A percentile compares a stretch with the other conserved stretches of the same genome.
phyloP scores from a whole-genome alignment of 108 stramenopile genomes.

The Bacterosira constricta region DNA sequence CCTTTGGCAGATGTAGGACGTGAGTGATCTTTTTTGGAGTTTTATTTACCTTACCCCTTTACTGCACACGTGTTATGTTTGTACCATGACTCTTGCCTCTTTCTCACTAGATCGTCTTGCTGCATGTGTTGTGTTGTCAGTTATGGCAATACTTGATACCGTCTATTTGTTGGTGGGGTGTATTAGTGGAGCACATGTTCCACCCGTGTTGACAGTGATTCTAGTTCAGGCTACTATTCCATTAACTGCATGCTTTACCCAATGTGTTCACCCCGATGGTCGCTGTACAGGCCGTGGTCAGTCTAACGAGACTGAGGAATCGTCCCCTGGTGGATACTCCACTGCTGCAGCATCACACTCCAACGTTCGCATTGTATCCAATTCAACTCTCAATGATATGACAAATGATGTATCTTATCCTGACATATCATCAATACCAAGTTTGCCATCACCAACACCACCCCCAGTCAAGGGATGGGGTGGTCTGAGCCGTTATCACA shows the following conservation, averaged over 20 bases:
- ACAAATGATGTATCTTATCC: slow-evolving; percentile 7
- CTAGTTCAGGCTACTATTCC: slow-evolving; percentile 81
- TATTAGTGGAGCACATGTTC: slow-evolving; percentile 76
- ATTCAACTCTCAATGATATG: slow-evolving; percentile 3
- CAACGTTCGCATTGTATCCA: slow-evolving; percentile 15
- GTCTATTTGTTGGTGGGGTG: slow-evolving; percentile 74
- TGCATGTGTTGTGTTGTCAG: slow-evolving; percentile 15
- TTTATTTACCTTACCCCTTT: neutral
- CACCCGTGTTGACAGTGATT: slow-evolving; percentile 85
- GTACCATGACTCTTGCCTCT: neutral
- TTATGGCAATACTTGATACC: slow-evolving; percentile 87
- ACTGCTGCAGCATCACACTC: slow-evolving; percentile 14
- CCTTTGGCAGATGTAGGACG: slow-evolving; percentile 76
- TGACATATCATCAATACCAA: slow-evolving; percentile 1
- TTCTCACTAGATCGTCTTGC: neutral
- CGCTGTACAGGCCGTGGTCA: slow-evolving; percentile 26
- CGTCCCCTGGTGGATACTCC: slow-evolving; percentile 4
- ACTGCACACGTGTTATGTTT: neutral
- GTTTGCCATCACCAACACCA: slow-evolving; percentile 21
- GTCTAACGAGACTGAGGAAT: neutral
- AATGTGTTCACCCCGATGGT: slow-evolving; percentile 75
- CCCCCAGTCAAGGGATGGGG: slow-evolving; percentile 62
- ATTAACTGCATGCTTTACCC: slow-evolving; percentile 68
- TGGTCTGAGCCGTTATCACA: slow-evolving; percentile 65
- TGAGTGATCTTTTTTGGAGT: too few relatives aligned